These are phyloP conservation scores for Agastache rugosa DNA, from an alignment of 257 asterid species.

Conservation along the genomic window DNA sequence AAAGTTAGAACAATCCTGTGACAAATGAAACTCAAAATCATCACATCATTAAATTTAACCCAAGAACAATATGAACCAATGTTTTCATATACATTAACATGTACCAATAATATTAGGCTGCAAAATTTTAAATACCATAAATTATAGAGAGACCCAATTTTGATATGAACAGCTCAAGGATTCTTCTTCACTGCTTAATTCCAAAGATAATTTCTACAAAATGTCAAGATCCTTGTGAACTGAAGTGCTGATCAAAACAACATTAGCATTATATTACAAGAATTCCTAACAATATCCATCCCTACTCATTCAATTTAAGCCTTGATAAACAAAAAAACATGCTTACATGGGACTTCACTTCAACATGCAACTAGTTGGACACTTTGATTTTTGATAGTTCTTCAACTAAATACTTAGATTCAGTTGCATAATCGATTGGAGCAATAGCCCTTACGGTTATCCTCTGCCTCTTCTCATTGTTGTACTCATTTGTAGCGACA, in stretches of 20 bases:
- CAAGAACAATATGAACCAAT: too few species aligned
- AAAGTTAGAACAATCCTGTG: too few species aligned
- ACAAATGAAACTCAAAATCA: too few species aligned
- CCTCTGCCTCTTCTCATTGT: slow-evolving; percentile 84
- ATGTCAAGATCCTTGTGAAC: background rate
- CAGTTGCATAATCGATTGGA: slow-evolving; percentile 77
- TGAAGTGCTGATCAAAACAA: slow-evolving; percentile 17
- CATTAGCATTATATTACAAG: slow-evolving; percentile 39
- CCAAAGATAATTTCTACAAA: slow-evolving; percentile 20
- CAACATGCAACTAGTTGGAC: slow-evolving; percentile 38
- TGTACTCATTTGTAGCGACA: slow-evolving; percentile 69
- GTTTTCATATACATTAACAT: too few species aligned
- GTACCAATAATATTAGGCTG: too few species aligned
- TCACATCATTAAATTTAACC: too few species aligned
- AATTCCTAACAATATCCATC: slow-evolving; percentile 2
- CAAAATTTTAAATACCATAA: too few species aligned
- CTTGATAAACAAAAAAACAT: slow-evolving; percentile 6
- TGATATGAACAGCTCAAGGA: background rate
- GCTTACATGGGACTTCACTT: background rate
- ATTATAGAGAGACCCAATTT: background rate
- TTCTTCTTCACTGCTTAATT: background rate
- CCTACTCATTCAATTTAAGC: slow-evolving; percentile 27
- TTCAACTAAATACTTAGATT: slow-evolving; percentile 71
- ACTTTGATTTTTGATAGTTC: slow-evolving; percentile 68
- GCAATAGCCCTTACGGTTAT: slow-evolving; percentile 73